These are phyloP conservation scores for Apostasia shenzhenica DNA, from an alignment of 106 monocot genomes.

Conservation along the genomic window DNA sequence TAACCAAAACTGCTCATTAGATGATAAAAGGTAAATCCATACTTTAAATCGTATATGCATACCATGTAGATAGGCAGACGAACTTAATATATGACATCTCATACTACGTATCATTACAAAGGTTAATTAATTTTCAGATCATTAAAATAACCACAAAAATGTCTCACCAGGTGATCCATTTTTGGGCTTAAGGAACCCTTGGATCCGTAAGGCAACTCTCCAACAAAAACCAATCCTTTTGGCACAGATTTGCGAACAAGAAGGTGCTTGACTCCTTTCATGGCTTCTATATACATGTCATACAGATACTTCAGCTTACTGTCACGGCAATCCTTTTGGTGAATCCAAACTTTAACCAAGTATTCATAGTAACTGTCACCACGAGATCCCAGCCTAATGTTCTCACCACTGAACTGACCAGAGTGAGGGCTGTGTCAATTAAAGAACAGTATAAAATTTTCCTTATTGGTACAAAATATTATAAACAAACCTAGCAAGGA, in stretches of 20 bases:
- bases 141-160: not conserved
- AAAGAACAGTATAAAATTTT: no score
- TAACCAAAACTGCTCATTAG: no score
- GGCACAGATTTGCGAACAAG: slow-evolving; percentile 86
- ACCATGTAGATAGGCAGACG: no score
- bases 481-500: no score
- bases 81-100: no score
- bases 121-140: not conserved
- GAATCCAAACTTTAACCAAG: slow-evolving; percentile 91
- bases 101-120: not conserved
- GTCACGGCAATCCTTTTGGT: slow-evolving; percentile 39
- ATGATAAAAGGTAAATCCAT: no score
- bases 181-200: slow-evolving; percentile 65
- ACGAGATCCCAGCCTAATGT: slow-evolving; percentile 84
- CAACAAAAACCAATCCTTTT: slow-evolving; percentile 79
- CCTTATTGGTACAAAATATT: no score
- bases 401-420: slow-evolving; percentile 84
- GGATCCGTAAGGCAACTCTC: slow-evolving; percentile 81
- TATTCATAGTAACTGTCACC: slow-evolving; percentile 99
- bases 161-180: slow-evolving; percentile 96
- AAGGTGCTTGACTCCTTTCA: slow-evolving; percentile 79
- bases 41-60: no score
- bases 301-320: slow-evolving; percentile 57
- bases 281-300: slow-evolving; percentile 89
- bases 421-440: slow-evolving; percentile 48